Conservation (phyloP, 2,329 filamentous ascomycete genomes). For the Lasiodiplodia hormozganensis region DNA sequence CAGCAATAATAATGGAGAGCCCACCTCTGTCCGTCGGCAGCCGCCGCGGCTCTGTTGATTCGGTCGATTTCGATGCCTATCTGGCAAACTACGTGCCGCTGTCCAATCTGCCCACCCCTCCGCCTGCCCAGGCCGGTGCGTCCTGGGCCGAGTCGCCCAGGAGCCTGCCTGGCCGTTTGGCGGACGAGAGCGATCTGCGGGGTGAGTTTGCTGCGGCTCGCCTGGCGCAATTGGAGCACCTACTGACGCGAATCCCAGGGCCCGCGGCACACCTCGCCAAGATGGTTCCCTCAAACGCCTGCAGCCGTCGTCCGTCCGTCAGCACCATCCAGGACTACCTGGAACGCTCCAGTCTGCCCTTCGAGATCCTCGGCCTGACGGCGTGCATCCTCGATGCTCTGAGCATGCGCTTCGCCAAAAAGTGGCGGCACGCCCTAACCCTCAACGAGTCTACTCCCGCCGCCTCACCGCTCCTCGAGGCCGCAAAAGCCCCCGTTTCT, state of each 20-base stretch:
- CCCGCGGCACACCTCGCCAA: slow-evolving; percentile 45
- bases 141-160: slow-evolving; percentile 5
- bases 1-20: slow-evolving; percentile 27
- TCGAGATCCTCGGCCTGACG: slow-evolving; percentile 46
- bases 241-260: slow-evolving; percentile 34
- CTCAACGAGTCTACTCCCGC: slow-evolving; percentile 32
- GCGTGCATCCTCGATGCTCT: slow-evolving; percentile 48
- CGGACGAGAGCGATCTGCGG: slow-evolving; percentile 23
- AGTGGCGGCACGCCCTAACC: slow-evolving; percentile 40
- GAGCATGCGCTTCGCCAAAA: slow-evolving; percentile 40
- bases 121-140: slow-evolving; percentile 32
- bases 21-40: slow-evolving; percentile 28
- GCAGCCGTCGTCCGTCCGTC: slow-evolving; percentile 38
- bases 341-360: slow-evolving; percentile 40
- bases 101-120: slow-evolving; percentile 50
- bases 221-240: neutral
- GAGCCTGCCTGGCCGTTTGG: slow-evolving; percentile 9
- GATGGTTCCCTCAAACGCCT: slow-evolving; percentile 45
- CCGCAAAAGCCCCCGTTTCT: slow-evolving; percentile 31
- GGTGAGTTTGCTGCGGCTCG: slow-evolving; percentile 15
- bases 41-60: slow-evolving; percentile 36
- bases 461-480: slow-evolving; percentile 32
- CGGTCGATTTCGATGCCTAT: slow-evolving; percentile 48
- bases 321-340: slow-evolving; percentile 40
- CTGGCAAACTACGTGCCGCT: slow-evolving; percentile 48